Evolutionary conservation across 768 basidiomycete genomes (phyloP).

Genomic region (Crassisporium funariophilum): DNA sequence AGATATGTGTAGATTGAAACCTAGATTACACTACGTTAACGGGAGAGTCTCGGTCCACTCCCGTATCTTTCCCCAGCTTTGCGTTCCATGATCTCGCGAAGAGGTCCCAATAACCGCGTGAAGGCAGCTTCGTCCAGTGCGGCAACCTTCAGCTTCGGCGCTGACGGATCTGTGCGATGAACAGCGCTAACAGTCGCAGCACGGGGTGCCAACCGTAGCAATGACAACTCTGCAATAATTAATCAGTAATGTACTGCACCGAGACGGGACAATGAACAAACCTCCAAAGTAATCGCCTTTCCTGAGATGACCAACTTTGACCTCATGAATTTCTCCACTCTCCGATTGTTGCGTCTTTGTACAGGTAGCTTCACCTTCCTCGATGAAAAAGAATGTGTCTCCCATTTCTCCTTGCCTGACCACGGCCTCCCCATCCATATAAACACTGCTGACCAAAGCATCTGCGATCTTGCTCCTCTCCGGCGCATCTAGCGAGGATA

Average conservation of each 20-base stretch:
- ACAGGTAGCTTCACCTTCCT: conserved; percentile 89
- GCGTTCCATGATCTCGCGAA: conserved; percentile 92
- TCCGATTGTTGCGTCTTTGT: conserved; percentile 70
- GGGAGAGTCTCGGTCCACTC: conserved; percentile 23
- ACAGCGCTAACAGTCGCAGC: conserved; percentile 96
- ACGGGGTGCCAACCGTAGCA: conserved; percentile 85
- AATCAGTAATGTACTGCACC: background rate
- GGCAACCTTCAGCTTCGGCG: conserved; percentile 85
- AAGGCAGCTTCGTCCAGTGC: conserved; percentile 93
- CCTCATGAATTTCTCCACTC: conserved; percentile 59
- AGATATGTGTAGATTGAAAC: too few species aligned
- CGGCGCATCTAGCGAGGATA: conserved; percentile 81
- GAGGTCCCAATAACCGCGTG: conserved; percentile 88
- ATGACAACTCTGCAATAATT: conserved; percentile 72
- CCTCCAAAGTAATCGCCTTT: conserved; percentile 99
- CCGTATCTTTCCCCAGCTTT: conserved; percentile 80
- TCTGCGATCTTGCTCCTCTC: conserved; percentile 98
- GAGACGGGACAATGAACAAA: conserved; percentile 35
- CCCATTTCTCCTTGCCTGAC: conserved; percentile 94
- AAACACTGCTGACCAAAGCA: conserved; percentile 82
- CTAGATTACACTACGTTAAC: conserved; percentile 34
- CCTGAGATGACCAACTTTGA: conserved; percentile 72
- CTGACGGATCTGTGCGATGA: conserved; percentile 45
- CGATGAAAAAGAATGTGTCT: conserved; percentile 97
- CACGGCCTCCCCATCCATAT: conserved; percentile 83